phyloP scores from a whole-genome alignment of 2,329 filamentous ascomycete genomes.

The Dendrostoma leiphaemia region DNA sequence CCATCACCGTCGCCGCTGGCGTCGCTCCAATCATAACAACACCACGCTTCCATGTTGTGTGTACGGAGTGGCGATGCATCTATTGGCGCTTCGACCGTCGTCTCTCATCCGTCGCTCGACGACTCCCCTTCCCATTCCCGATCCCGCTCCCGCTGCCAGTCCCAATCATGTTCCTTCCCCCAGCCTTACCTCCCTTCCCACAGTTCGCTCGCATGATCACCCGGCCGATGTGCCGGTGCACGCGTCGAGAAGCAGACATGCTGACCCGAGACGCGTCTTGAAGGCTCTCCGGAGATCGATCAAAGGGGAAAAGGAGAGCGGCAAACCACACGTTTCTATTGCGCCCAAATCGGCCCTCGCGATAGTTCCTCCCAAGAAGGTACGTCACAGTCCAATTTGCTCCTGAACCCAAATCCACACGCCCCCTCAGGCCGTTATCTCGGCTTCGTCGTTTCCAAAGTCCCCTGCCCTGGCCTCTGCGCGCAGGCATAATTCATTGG shows the following conservation, averaged over 20 bases:
- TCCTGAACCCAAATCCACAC: neutral
- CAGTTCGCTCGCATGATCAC: neutral
- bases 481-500: neutral
- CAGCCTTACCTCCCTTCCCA: neutral
- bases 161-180: neutral
- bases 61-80: neutral
- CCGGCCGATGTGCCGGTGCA: neutral
- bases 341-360: constrained; percentile 82
- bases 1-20: no score
- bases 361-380: constrained; percentile 91
- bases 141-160: no score
- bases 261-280: constrained; percentile 45
- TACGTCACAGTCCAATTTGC: constrained; percentile 39
- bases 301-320: constrained; percentile 81
- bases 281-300: constrained; percentile 84
- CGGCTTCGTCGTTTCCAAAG: neutral
- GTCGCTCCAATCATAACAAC: no score
- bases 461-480: neutral
- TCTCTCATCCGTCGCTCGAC: neutral
- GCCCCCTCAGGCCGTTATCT: neutral
- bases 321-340: constrained; percentile 67
- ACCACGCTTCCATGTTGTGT: neutral
- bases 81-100: neutral
- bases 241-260: constrained; percentile 16
- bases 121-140: no score